Evolutionary conservation across 306 rosid genomes (phyloP).

Genomic region (Corylus americana): DNA sequence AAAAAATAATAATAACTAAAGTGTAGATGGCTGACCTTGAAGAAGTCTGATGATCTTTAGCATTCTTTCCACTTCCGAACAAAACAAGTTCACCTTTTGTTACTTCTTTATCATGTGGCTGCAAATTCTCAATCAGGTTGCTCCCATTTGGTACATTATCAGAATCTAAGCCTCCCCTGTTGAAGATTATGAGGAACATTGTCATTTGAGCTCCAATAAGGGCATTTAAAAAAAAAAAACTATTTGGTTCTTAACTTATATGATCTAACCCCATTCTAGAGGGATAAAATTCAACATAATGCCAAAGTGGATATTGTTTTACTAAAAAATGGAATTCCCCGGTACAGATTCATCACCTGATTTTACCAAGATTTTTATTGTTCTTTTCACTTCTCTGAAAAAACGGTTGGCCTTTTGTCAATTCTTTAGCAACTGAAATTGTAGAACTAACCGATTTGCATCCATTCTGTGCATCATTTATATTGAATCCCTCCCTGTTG

Average conservation of each 20-base stretch:
- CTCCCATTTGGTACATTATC: slow-evolving; percentile 35
- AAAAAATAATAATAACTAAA: slow-evolving; percentile 15
- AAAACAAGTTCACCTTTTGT: slow-evolving; percentile 38
- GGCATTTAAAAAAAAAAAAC: background rate
- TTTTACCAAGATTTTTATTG: slow-evolving; percentile 30
- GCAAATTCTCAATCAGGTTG: slow-evolving; percentile 37
- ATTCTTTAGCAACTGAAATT: slow-evolving; percentile 35
- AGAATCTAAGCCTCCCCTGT: slow-evolving; percentile 48
- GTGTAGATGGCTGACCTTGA: slow-evolving; percentile 42
- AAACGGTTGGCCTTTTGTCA: slow-evolving; percentile 31
- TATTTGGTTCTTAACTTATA: slow-evolving; percentile 2
- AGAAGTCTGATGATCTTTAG: slow-evolving; percentile 34
- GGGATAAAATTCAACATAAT: slow-evolving; percentile 6
- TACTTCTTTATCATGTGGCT: slow-evolving; percentile 36
- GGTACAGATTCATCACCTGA: slow-evolving; percentile 36
- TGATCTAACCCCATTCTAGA: slow-evolving; percentile 11
- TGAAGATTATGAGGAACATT: slow-evolving; percentile 34
- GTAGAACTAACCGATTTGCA: slow-evolving; percentile 35
- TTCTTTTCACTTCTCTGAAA: slow-evolving; percentile 41
- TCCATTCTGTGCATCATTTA: slow-evolving; percentile 41
- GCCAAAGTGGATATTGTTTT: slow-evolving; percentile 18
- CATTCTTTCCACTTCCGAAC: slow-evolving; percentile 38
- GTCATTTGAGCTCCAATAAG: slow-evolving; percentile 7
- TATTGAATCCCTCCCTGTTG: slow-evolving; percentile 44
- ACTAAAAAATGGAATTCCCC: slow-evolving; percentile 10